A percentile compares a stretch with the other conserved stretches of the same genome.
phyloP scores from a whole-genome alignment of 1,139 yeast species.

The Zygosaccharomyces pseudobailii region DNA sequence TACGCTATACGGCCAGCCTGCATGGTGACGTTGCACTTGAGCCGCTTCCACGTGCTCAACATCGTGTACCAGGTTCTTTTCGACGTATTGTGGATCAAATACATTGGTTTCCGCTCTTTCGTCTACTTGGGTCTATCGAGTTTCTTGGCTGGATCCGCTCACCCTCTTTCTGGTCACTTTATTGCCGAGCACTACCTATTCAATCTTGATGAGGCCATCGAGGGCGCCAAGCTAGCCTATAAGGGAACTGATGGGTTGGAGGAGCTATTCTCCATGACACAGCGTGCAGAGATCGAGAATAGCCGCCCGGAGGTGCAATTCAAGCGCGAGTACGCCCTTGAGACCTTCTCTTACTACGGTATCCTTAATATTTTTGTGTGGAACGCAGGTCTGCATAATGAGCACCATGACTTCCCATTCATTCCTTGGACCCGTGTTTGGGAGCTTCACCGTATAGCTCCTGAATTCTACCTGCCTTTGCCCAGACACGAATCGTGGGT shows the following conservation, averaged over 20 bases:
- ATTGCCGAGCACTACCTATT: slow-evolving; percentile 89
- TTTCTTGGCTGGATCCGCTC: slow-evolving; percentile 85
- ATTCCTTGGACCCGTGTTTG: slow-evolving; percentile 86
- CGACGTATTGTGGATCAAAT: slow-evolving; percentile 52
- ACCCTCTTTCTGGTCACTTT: slow-evolving; percentile 93
- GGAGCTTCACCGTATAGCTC: slow-evolving; percentile 58
- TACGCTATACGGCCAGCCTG: slow-evolving; percentile 90
- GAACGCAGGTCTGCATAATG: slow-evolving; percentile 93
- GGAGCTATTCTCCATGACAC: slow-evolving; percentile 8
- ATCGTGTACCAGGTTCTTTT: slow-evolving; percentile 54
- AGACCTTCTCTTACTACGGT: slow-evolving; percentile 88
- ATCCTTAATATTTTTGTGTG: slow-evolving; percentile 70
- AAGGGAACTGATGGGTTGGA: slow-evolving; percentile 9
- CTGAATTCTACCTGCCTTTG: slow-evolving; percentile 76
- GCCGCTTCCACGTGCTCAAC: slow-evolving; percentile 68
- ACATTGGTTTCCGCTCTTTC: slow-evolving; percentile 62
- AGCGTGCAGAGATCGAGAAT: slow-evolving; percentile 6
- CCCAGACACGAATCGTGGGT: slow-evolving; percentile 79
- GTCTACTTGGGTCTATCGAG: slow-evolving; percentile 69
- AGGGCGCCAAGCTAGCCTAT: slow-evolving; percentile 14
- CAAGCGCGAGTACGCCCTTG: slow-evolving; percentile 34
- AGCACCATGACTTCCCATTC: slow-evolving; percentile 93
- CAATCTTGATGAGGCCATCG: slow-evolving; percentile 16
- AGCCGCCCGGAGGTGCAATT: slow-evolving; percentile 13
- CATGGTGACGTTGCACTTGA: slow-evolving; percentile 68